Conservation (phyloP, 2,329 filamentous ascomycete genomes). For the Epichloe hybrida region DNA sequence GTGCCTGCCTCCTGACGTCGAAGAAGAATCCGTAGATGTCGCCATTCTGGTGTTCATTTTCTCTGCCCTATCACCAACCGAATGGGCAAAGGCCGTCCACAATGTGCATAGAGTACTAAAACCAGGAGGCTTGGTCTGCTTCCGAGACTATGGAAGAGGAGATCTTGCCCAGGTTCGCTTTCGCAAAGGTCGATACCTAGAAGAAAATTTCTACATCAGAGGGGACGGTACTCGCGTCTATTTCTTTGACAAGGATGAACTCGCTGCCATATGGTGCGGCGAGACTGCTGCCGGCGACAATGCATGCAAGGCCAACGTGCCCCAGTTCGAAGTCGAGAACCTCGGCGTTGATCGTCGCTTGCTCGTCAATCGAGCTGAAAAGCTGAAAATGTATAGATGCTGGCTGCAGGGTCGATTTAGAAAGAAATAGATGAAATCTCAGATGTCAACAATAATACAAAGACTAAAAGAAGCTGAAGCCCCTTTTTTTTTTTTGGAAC, state of each 20-base stretch:
- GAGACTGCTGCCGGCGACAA: constrained; percentile 14
- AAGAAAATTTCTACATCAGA: constrained; percentile 93
- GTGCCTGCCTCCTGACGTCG: constrained; percentile 61
- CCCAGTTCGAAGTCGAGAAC: constrained; percentile 56
- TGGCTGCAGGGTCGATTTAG: constrained; percentile 81
- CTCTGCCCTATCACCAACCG: constrained; percentile 70
- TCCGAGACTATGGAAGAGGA: constrained; percentile 91
- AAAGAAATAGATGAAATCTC: constrained; percentile 39
- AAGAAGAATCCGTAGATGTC: constrained; percentile 72
- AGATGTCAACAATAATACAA: neutral
- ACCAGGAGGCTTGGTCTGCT: constrained; percentile 83
- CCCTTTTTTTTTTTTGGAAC: neutral
- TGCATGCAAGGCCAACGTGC: constrained; percentile 13
- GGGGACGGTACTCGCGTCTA: constrained; percentile 95
- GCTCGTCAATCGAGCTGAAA: constrained; percentile 79
- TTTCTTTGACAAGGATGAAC: constrained; percentile 83
- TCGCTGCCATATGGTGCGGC: constrained; percentile 64
- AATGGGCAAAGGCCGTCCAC: constrained; percentile 70
- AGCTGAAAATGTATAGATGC: constrained; percentile 96
- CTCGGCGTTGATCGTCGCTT: constrained; percentile 78
- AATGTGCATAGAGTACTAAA: constrained; percentile 79
- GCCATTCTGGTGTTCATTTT: constrained; percentile 96
- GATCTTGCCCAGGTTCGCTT: constrained; percentile 95
- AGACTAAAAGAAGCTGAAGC: neutral
- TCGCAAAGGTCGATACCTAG: constrained; percentile 85